Evolutionary conservation across 805 yeast genomes (phyloP).

Genomic region (Groenewaldozyma salmanticensis): DNA sequence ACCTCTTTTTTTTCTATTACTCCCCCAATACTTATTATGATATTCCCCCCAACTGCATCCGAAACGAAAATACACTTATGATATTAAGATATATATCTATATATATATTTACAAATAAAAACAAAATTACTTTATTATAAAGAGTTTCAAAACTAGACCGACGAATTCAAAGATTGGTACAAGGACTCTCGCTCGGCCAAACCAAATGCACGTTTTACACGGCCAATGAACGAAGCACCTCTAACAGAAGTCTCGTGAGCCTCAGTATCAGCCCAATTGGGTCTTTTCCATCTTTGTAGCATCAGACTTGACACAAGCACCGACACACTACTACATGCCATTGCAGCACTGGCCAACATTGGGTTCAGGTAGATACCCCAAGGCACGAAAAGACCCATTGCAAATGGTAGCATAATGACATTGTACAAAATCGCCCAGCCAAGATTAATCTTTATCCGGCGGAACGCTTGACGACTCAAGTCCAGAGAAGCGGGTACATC

Average conservation of each 20-base stretch:
- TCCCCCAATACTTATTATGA: not conserved
- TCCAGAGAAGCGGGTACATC: constrained; percentile 46
- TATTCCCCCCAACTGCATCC: not conserved
- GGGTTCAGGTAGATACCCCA: constrained; percentile 71
- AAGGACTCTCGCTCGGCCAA: too few relatives aligned
- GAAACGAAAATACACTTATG: not conserved
- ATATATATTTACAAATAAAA: too few relatives aligned
- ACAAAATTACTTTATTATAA: too few relatives aligned
- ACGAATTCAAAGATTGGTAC: too few relatives aligned
- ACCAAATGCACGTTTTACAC: not conserved
- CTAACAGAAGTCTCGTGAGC: not conserved
- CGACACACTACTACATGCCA: constrained; percentile 88
- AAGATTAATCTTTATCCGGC: constrained; percentile 71
- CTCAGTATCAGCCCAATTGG: too few relatives aligned
- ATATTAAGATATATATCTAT: too few relatives aligned
- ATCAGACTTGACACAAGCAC: constrained; percentile 75
- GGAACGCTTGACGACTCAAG: constrained; percentile 60
- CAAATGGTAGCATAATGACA: constrained; percentile 81
- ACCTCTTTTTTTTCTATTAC: not conserved
- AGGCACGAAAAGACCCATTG: constrained; percentile 85
- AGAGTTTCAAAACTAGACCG: too few relatives aligned
- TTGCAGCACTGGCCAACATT: constrained; percentile 81
- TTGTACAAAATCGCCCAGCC: constrained; percentile 83
- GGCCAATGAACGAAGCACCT: not conserved
- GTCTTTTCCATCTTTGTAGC: constrained; percentile 46